These are phyloP conservation scores for Sarocladium oryzae DNA, from an alignment of 2,329 filamentous ascomycete species.

Conservation along the genomic window DNA sequence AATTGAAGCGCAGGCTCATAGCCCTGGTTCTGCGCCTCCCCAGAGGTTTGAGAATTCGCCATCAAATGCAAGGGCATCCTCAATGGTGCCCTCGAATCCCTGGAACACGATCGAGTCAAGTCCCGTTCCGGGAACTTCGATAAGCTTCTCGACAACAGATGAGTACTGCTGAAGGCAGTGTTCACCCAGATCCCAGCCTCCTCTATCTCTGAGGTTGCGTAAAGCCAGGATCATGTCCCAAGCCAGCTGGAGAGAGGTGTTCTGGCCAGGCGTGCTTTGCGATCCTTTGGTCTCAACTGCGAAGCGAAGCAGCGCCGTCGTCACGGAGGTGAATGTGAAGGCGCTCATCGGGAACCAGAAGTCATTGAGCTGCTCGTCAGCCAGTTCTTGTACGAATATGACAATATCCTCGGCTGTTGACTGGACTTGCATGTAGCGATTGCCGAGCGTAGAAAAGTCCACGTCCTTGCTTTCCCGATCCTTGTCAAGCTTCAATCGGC, in stretches of 20 bases:
- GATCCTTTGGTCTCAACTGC: constrained; percentile 28
- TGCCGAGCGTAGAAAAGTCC: constrained; percentile 4
- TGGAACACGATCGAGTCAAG: not conserved
- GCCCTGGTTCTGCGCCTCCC: not conserved
- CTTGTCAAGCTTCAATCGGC: constrained; percentile 31
- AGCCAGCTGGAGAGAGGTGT: constrained; percentile 26
- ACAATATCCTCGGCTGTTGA: constrained; percentile 32
- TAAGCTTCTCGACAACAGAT: constrained; percentile 29
- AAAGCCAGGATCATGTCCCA: constrained; percentile 28
- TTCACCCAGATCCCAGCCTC: constrained; percentile 36
- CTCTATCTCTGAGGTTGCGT: constrained; percentile 22
- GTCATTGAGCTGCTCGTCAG: constrained; percentile 27
- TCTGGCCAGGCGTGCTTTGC: constrained; percentile 17
- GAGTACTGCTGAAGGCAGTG: constrained; percentile 33
- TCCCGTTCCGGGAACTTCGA: not conserved
- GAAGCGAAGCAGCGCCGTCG: constrained; percentile 34
- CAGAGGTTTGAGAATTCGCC: not conserved
- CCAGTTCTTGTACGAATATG: constrained; percentile 32
- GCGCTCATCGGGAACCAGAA: constrained; percentile 37
- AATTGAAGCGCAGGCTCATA: not conserved
- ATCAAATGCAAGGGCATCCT: constrained; percentile 5
- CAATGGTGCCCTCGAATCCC: not conserved
- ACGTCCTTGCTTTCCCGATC: constrained; percentile 9
- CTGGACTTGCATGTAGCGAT: constrained; percentile 22
- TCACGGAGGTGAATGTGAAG: constrained; percentile 35